phyloP scores from a whole-genome alignment of 2,329 filamentous ascomycete species.

The Calonectria fujianensis region DNA sequence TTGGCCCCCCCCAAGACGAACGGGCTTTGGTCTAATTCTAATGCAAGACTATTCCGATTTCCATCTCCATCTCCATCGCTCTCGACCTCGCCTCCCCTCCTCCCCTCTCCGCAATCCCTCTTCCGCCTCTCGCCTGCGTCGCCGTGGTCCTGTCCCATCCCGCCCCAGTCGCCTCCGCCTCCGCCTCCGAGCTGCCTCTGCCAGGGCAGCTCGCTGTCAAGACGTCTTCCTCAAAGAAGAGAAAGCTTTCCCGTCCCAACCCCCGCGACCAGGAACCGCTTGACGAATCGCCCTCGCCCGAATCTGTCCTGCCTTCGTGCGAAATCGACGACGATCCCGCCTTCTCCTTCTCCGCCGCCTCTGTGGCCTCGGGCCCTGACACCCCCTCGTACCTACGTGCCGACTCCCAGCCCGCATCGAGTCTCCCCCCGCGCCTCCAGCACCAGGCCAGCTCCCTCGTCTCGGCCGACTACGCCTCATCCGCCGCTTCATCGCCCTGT shows the following conservation, averaged over 20 bases:
- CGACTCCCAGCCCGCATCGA: constrained; percentile 69
- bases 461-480: constrained; percentile 71
- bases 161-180: constrained; percentile 44
- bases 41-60: constrained; percentile 46
- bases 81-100: constrained; percentile 31
- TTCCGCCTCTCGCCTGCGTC: constrained; percentile 27
- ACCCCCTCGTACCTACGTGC: constrained; percentile 64
- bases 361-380: constrained; percentile 61
- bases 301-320: constrained; percentile 72
- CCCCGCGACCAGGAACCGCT: constrained; percentile 64
- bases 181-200: constrained; percentile 76
- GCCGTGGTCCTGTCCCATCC: constrained; percentile 36
- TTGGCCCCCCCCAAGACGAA: constrained; percentile 21
- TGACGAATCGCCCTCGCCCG: constrained; percentile 63
- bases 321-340: constrained; percentile 70
- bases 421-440: constrained; percentile 72
- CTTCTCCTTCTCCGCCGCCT: constrained; percentile 70
- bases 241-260: constrained; percentile 75
- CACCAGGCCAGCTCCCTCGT: constrained; percentile 64
- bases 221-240: constrained; percentile 85
- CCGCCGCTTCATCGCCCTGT: constrained; percentile 75
- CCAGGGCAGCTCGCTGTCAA: constrained; percentile 80
- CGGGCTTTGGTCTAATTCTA: constrained; percentile 35
- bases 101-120: constrained; percentile 34
- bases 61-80: constrained; percentile 44